Base-by-base conservation (phyloP, 2,329 filamentous ascomycete genomes). In the Monascus ruber region DNA sequence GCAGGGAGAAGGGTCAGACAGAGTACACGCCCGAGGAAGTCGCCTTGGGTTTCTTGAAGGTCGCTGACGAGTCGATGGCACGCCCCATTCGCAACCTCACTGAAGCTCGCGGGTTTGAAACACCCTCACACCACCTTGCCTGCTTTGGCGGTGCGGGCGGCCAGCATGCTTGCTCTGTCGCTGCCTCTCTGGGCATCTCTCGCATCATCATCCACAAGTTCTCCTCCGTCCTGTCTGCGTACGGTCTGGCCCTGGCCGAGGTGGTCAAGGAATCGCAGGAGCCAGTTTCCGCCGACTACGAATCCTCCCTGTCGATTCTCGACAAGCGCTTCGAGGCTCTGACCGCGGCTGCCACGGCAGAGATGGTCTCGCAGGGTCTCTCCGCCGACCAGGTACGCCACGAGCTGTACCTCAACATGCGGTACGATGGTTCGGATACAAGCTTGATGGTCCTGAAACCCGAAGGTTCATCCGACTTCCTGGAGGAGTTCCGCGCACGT, bases 111-210 rank as follows among this genome's bases (percentile, higher is more conserved):
- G 88, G 88, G 0, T 86, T 93, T 47, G 87, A 94, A 56, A 91
- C 87, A 0, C 86, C 84, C 1, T 85, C 85, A 49, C 88, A 95
- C 59, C 73, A 86, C n/a, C 72, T 95, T 31, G 87, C 88, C 0
- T 93, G 86, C 0, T 95, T 95, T 62, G 88, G 88, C 33, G 88
- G 88, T 40, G 88, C 88, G 0, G 88, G 88, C 36, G 88, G 88
- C 0, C 88, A 95, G 57, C 88, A 95, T 51, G 88, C 88, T 1
- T 86, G 94, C 17, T 86, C 87, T 1, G 93, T 94, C 45, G 88
- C 87, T 2, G 79, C 86, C 52, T 83, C 83, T 2, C 68, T 95
- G 1, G 86, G 86, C 0, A 87, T 94, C 47, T 77, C 74, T 24
- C 86, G 93, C 56, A 91, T 94, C 28, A 70, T 95, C 6, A 74